Base-by-base conservation (phyloP, 2,329 filamentous ascomycete genomes). In the Pseudogymnoascus sp. region DNA sequence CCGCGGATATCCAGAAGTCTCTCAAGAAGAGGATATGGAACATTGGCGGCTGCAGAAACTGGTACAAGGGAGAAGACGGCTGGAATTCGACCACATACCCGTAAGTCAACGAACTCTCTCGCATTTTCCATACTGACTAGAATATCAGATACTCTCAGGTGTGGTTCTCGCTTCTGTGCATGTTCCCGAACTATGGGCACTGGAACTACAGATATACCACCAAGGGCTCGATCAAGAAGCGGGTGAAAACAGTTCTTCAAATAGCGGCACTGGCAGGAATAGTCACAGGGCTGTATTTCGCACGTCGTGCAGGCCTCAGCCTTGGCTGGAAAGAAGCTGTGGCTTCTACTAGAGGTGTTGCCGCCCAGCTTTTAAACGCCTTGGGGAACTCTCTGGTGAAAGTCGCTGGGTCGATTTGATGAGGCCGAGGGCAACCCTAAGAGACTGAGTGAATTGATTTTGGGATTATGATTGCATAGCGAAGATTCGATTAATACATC, bases 171-270 rank as follows among this genome's bases (percentile, higher is more conserved):
- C 71, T 78, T 19, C 72, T 78, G 10, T 83, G 80, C 71, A 77
- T 75, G 65, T 84, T 83, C 66, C 81, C 81, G 2, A 77, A 74
- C 23, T 84, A 80, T 79, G 72, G 67, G n/a, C 77, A 85, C 65
- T 85, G 82, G 82, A 76, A 78, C 17, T 77, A 81, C 15, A 75
- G 72, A 37, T 81, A 81, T 62, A 84, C 82, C 1, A 67, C 65
- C 9, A 81, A 80, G 65, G 82, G 82, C 0, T 67, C 77, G 0
- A 50, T 72, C 10, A 75, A 75, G 64, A 73, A 69, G 17, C 64
- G 69, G 7, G 23, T 70, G 2, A 68, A 61, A 56, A 59, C 46
- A 33, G 29, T 15, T 19, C 10, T 33, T 19, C 26, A 5, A 10
- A 19, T 56, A 33, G n/a, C n/a, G 10, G 29, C 46, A 56, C 9